Percentiles rank a stretch among this genome's conserved stretches.
phyloP scores from a whole-genome alignment of 2,329 filamentous ascomycete species.

The Trichoderma simmonsii region DNA sequence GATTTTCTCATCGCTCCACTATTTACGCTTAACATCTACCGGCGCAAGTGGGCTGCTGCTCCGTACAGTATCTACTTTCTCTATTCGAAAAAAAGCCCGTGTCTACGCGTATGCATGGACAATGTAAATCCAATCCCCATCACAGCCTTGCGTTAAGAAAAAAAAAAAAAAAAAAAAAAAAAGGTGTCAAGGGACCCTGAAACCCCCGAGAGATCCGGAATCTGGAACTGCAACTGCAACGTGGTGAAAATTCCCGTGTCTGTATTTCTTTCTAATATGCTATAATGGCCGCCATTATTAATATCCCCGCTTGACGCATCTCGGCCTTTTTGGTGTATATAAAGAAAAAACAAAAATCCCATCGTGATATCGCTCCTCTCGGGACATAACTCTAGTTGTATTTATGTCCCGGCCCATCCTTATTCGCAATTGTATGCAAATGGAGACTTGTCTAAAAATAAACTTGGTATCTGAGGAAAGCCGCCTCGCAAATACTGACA shows the following conservation, averaged over 20 bases:
- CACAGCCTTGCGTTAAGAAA: not conserved
- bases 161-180: not conserved
- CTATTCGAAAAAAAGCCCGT: not conserved
- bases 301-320: not conserved
- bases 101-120: conserved; percentile 1
- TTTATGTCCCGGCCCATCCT: not conserved
- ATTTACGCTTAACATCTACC: conserved; percentile 1
- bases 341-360: not conserved
- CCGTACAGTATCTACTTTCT: not conserved
- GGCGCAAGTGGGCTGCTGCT: not conserved
- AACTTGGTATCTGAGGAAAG: conserved; percentile 10
- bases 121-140: not conserved
- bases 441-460: conserved; percentile 3
- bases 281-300: not conserved
- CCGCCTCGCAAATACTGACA: not conserved
- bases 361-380: not conserved
- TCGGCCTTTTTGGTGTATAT: not conserved
- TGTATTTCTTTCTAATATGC: conserved; percentile 4
- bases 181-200: not conserved
- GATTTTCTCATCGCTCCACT: not conserved
- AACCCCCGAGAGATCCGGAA: not conserved
- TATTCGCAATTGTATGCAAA: conserved; percentile 1
- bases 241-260: conserved; percentile 4
- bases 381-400: conserved; percentile 2
- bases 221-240: too few species aligned